Evolutionary conservation across 1,284 basidiomycete species (phyloP), one percentile per base, ranked within the genome.

Genomic region (Fomitopsis palustris): DNA sequence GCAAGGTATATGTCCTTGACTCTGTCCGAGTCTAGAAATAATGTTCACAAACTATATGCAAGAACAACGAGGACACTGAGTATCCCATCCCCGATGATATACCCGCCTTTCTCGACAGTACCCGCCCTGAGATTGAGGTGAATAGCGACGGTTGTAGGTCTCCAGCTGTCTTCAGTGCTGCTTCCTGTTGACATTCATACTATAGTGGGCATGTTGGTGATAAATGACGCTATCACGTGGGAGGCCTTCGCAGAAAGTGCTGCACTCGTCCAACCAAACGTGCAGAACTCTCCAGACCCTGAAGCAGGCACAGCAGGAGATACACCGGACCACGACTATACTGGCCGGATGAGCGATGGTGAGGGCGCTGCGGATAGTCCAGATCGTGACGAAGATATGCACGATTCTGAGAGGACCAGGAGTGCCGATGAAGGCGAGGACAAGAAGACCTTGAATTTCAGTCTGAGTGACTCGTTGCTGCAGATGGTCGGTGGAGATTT

Each of bases 91-190:
- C 58, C 16, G 54, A 55, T 27, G 54, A 59, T 23, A 42, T 59
- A 19, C 35, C 58, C 12, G 54, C 47, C 2, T 43, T 55, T 17
- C 54, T 59, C 5, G 54, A 59, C 19, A 37, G 8, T 10, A 16
- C 27, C 3, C 54, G 37, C n/a, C 58, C 58, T 4, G 33, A 31
- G 9, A 59, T 59, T 41, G 58, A 59, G 41, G 45, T 59, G 2
- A 55, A n/a, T 21, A 37, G 38, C 31, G 58, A 59, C n/a, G 54
- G 54, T 7, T 47, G 58, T 59, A 12, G 56, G 58, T 52, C 9
- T 16, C 10, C 16, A 42, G 14, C 16, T 12, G 33, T 9, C 16
- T 6, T 38, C 10, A 41, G 37, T 12, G 43, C 17, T 27, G 37
- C 17, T 12, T 54, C 16, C 14, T 21, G 19, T 37, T 54, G 37